Base-by-base conservation (phyloP, 2,329 filamentous ascomycete genomes). In the Volutella citrinella region DNA sequence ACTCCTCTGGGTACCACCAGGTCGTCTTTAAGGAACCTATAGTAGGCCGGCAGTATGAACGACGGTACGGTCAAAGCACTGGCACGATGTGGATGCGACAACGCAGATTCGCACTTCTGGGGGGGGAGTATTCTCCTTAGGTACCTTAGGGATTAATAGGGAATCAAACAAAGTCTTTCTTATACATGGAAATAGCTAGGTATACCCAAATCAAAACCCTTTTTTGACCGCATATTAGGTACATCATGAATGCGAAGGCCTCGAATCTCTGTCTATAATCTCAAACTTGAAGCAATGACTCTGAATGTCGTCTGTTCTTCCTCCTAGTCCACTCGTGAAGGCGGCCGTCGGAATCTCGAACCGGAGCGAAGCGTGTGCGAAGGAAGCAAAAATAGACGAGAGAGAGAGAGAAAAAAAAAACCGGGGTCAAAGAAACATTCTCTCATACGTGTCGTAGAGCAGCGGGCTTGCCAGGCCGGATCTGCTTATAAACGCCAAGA, bases 141-240 rank as follows among this genome's bases (percentile, higher is more conserved):
- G n/a, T n/a, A n/a, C n/a, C n/a, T n/a, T n/a, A n/a, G n/a, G n/a
- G n/a, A n/a, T n/a, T n/a, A n/a, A n/a, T n/a, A n/a, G n/a, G n/a
- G 42, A 46, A 45, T 45, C 42, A 49, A 45, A 39, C 40, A 40
- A 46, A 52, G 44, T 51, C 43, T 54, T 60, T 57, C 48, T 56
- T 54, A 48, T 57, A 60, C 55, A 57, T 59, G 45, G 46, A 45
- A 45, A 50, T 47, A 42, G 43, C 46, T 48, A 52, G n/a, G n/a
- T n/a, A n/a, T 58, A 57, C 56, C 54, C 54, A 59, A 57, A 46
- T 50, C n/a, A n/a, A n/a, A n/a, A n/a, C n/a, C n/a, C n/a, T n/a
- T n/a, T 57, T 60, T 58, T 56, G 40, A 42, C 57, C 47, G 50
- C 54, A 51, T 59, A 61, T 60, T 60, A 60, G 48, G 53, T 60